Conservation (phyloP, 176 grass and related monocot species). For the Otatea glauca region DNA sequence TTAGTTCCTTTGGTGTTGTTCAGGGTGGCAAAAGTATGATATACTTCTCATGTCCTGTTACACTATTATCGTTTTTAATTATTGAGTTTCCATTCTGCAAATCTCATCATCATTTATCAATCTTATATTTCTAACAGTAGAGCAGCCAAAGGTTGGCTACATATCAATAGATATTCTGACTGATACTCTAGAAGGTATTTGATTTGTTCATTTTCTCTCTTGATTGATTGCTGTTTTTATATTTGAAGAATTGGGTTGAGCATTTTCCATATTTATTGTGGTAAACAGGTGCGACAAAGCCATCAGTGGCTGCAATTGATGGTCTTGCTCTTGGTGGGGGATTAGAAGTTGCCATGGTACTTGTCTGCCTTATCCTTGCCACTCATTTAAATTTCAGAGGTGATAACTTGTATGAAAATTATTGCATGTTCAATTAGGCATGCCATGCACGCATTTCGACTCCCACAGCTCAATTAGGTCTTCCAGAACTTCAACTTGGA, state of each 20-base stretch:
- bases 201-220: constrained; percentile 5
- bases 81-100: background rate
- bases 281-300: constrained; percentile 72
- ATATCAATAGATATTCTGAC: constrained; percentile 87
- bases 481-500: constrained; percentile 92
- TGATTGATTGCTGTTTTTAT: constrained; percentile 20
- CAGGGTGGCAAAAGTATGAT: constrained; percentile 69
- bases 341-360: constrained; percentile 94
- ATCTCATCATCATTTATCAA: constrained; percentile 23
- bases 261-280: constrained; percentile 25
- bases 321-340: constrained; percentile 92
- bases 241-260: constrained; percentile 29
- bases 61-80: constrained; percentile 32
- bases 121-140: constrained; percentile 49
- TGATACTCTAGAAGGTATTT: constrained; percentile 85
- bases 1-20: constrained; percentile 66
- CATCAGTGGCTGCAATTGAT: constrained; percentile 94
- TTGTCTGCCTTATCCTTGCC: constrained; percentile 23
- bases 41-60: background rate
- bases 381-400: constrained; percentile 6
- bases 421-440: constrained; percentile 58
- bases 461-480: constrained; percentile 68
- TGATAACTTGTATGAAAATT: constrained; percentile 2
- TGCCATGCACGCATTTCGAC: constrained; percentile 96
- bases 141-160: constrained; percentile 77